Base-by-base conservation (phyloP, 1,284 basidiomycete genomes). In the Trichosporon sp. region DNA sequence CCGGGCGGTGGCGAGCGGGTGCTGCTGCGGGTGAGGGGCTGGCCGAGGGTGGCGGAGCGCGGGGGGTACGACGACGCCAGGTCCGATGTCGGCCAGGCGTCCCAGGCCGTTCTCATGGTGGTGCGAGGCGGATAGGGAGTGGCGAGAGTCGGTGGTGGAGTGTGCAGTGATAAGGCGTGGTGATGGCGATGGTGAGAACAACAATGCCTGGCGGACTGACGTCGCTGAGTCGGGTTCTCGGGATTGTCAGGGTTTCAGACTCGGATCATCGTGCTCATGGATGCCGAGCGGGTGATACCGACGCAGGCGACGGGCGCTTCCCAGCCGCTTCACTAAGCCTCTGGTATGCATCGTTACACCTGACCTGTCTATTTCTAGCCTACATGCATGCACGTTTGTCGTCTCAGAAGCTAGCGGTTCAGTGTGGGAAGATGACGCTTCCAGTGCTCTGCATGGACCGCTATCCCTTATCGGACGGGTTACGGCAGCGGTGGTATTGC, bases 41-140 rank as follows among this genome's bases (percentile, higher is more conserved):
- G 21, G 56, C 56, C 56, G 15, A 31, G 8, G 18, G 56, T 31
- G 2, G 23, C 56, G 15, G 56, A 15, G 7, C 56, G 27, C 56
- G 56, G 56, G 6, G 56, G 56, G 23, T 60, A 60, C 11, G 56
- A 60, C 27, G 56, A 60, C 56, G 56, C 56, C 27, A 31, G 29
- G 27, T 60, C 56, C 18, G 56, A 32, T 3, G 56, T 60, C 56
- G 56, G 56, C 56, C 56, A 60, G 18, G 56, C 56, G 29, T 60
- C 56, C 56, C 56, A 60, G 56, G 56, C 56, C 56, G 56, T 60
- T 60, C 56, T 60, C 56, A 60, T 60, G 18, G 27, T 32, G 27
- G 7, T 60, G 2, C 18, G 44, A 5, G 44, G 8, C 7, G 42
- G 15, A 3, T 2, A n/a, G 29, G 18, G 56, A 60, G 56, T 31